Conservation (phyloP, 106 monocot genomes). For the Dendrobium huoshanense region DNA sequence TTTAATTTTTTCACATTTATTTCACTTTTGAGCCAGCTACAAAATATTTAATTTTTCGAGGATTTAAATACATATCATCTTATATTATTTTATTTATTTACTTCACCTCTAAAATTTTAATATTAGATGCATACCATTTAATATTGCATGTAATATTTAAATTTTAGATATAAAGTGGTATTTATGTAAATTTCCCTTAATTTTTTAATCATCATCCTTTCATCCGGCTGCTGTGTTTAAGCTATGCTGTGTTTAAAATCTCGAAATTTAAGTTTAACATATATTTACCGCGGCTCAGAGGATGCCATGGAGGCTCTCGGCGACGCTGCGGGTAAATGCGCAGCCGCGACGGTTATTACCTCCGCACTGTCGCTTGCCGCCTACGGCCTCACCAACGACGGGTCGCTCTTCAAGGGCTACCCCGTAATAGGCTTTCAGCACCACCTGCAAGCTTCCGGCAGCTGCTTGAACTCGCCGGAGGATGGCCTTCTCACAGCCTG, state of each 20-base stretch:
- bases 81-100: no score
- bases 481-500: constrained; percentile 44
- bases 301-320: constrained; percentile 24
- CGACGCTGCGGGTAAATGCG: constrained; percentile 25
- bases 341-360: neutral
- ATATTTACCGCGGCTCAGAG: constrained; percentile 15
- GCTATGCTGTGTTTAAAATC: neutral
- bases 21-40: no score
- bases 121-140: no score
- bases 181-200: no score
- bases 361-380: neutral
- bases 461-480: constrained; percentile 30
- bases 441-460: constrained; percentile 39
- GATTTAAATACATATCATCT: no score
- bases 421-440: constrained; percentile 52
- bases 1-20: no score
- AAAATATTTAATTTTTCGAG: no score
- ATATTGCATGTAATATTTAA: no score
- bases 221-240: no score
- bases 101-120: no score
- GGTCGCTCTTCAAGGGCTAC: constrained; percentile 33
- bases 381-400: constrained; percentile 40
- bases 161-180: no score
- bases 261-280: neutral
- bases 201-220: no score